Base-by-base conservation (phyloP, 2,329 filamentous ascomycete species). In the Hypoxylon sp. region DNA sequence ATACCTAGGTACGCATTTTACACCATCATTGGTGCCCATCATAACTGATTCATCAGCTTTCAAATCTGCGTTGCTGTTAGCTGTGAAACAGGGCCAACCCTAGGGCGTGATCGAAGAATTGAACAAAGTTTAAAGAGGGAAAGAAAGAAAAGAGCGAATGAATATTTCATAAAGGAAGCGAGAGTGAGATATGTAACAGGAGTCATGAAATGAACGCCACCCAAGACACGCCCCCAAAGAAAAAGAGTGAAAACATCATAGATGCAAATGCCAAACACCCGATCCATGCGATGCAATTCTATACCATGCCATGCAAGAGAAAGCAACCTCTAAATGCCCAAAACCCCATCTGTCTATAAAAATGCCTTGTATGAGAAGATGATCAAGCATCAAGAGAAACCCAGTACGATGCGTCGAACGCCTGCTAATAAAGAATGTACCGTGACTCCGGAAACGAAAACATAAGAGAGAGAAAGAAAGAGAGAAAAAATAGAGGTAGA, bases 401-500 rank as follows among this genome's bases (percentile, higher is more conserved):
- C 21, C 8, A 42, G 4, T 44, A 40, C 13, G 59, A 67, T 13
- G 58, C 37, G 1, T 27, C 47, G 62, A 66, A 69, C 63, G 0
- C n/a, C n/a, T n/a, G n/a, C n/a, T n/a, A n/a, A n/a, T n/a, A n/a
- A n/a, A n/a, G n/a, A n/a, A n/a, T n/a, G n/a, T n/a, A n/a, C n/a
- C n/a, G n/a, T n/a, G n/a, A n/a, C n/a, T n/a, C n/a, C n/a, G n/a
- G n/a, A n/a, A n/a, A n/a, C n/a, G n/a, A n/a, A n/a, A n/a, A n/a
- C n/a, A n/a, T n/a, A n/a, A n/a, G n/a, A n/a, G n/a, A n/a, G n/a
- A n/a, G n/a, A n/a, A n/a, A n/a, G n/a, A n/a, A n/a, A n/a, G n/a
- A n/a, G n/a, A n/a, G n/a, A n/a, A n/a, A n/a, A n/a, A n/a, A n/a
- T n/a, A 2, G 66, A 52, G 17, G 60, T 65, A 11, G 61, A 70